These are phyloP conservation scores for Trifolium dubium DNA, from an alignment of 306 rosid species.

Conservation along the genomic window DNA sequence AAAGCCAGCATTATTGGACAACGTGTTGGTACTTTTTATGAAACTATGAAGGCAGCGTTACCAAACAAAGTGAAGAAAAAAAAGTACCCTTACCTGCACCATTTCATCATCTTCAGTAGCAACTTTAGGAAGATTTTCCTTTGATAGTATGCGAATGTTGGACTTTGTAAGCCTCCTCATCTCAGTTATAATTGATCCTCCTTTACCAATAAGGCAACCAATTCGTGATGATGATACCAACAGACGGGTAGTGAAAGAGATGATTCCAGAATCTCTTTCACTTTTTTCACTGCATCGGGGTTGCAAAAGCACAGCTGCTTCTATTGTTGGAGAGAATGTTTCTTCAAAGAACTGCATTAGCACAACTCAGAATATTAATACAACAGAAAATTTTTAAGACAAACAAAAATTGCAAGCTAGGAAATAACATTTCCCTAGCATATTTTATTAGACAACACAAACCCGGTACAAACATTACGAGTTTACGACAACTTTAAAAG, in stretches of 20 bases:
- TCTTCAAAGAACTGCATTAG: slow-evolving; percentile 85
- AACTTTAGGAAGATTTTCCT: slow-evolving; percentile 91
- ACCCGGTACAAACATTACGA: neutral
- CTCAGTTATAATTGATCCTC: slow-evolving; percentile 94
- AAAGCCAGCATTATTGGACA: slow-evolving; percentile 31
- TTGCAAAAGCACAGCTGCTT: slow-evolving; percentile 94
- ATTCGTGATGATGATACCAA: slow-evolving; percentile 90
- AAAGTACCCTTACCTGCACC: slow-evolving; percentile 79
- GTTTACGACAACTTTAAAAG: neutral
- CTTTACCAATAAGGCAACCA: slow-evolving; percentile 99
- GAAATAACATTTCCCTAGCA: neutral
- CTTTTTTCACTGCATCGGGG: slow-evolving; percentile 94
- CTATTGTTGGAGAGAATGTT: slow-evolving; percentile 74
- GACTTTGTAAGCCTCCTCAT: slow-evolving; percentile 93
- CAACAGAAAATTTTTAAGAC: neutral
- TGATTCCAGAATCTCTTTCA: slow-evolving; percentile 95
- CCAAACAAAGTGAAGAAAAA: slow-evolving; percentile 17
- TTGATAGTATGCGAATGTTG: slow-evolving; percentile 83
- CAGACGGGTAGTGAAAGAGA: slow-evolving; percentile 91
- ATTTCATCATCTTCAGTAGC: slow-evolving; percentile 95
- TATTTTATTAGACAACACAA: slow-evolving; percentile 25
- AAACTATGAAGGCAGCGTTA: slow-evolving; percentile 5
- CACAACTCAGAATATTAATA: slow-evolving; percentile 26
- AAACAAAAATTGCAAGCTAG: neutral
- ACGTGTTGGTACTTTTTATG: slow-evolving; percentile 6